Evolutionary conservation across 225 moss, liverwort and hornwort genomes (phyloP), one percentile per base, ranked within the genome.

Genomic region (Sphagnum contortum): DNA sequence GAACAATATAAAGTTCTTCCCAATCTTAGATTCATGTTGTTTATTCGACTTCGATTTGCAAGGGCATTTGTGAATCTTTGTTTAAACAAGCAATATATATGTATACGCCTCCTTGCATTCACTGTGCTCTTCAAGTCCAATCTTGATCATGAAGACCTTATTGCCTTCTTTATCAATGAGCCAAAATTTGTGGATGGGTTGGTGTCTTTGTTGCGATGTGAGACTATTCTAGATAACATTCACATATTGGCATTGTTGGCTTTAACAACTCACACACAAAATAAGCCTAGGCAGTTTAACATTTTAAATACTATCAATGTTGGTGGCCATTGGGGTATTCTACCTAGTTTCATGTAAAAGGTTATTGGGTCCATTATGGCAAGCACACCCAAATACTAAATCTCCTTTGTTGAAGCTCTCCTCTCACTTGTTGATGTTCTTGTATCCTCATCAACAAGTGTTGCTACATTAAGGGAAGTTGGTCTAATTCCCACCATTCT

Each of bases 261-360:
- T 8, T 61, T 96, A 72, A 92, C 88, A 57, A 92, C 92, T 12
- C 92, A 90, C 63, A 85, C 96, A 57, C 96, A 96, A 69, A 92
- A 96, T 69, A 88, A 90, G 70, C 90, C 92, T 46, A 85, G 90
- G 7, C 96, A 92, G 68, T 83, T 92, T 10, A 96, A 82, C 76
- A 92, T 96, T 62, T 74, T 96, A 44, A 96, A 68, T 64, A 90
- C 92, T 48, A 92, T 96, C 9, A 96, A 92, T 76, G 96, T 88
- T 29, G 92, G 96, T 81, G 96, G 96, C 63, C 92, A 96, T 59
- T 76, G 96, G 70, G 92, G 90, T 56, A 92, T 96, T 74, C 64
- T 96, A 49, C 96, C 96, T 10, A 92, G 90, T 81, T 87, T 96
- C 4, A 90, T 90, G 88, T 92, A 90, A 86, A 90, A 86, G 77